Percentiles rank a stretch among this genome's conserved stretches.
These are phyloP conservation scores for Myochromella boudieri DNA, from an alignment of 768 basidiomycete species.

Conservation along the genomic window DNA sequence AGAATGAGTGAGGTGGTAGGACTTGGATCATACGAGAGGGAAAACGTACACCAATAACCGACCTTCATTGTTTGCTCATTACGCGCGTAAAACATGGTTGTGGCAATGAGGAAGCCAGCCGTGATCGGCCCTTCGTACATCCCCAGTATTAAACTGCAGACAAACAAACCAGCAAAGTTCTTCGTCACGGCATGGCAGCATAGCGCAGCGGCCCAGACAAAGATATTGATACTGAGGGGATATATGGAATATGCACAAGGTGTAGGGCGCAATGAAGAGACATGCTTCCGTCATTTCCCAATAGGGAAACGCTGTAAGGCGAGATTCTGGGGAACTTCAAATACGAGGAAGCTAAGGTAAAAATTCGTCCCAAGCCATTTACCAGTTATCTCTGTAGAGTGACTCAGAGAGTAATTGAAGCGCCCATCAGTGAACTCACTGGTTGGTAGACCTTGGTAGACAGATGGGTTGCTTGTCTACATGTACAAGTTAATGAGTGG, in stretches of 20 bases:
- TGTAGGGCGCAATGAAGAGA: neutral
- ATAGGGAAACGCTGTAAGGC: conserved; percentile 75
- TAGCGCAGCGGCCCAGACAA: conserved; percentile 65
- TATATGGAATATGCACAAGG: neutral
- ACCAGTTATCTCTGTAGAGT: neutral
- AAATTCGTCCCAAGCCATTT: conserved; percentile 81
- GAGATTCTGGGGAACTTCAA: conserved; percentile 76
- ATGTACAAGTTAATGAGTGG: neutral
- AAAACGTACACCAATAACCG: conserved; percentile 74
- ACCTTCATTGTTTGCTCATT: conserved; percentile 67
- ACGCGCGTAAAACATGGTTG: conserved; percentile 76
- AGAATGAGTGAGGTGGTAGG: neutral
- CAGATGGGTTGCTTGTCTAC: no score
- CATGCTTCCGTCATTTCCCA: conserved; percentile 78
- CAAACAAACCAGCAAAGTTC: conserved; percentile 64
- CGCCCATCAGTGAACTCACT: no score
- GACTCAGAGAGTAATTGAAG: no score
- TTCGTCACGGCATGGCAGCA: conserved; percentile 68
- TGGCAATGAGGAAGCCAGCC: conserved; percentile 76
- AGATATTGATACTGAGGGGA: conserved; percentile 57
- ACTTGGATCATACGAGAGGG: no score
- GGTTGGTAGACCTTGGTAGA: no score
- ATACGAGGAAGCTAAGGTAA: conserved; percentile 67
- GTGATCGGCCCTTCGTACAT: conserved; percentile 74
- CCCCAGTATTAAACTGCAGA: conserved; percentile 63